phyloP scores from a whole-genome alignment of 1,139 yeast genomes.

The Candida labiduridarum region DNA sequence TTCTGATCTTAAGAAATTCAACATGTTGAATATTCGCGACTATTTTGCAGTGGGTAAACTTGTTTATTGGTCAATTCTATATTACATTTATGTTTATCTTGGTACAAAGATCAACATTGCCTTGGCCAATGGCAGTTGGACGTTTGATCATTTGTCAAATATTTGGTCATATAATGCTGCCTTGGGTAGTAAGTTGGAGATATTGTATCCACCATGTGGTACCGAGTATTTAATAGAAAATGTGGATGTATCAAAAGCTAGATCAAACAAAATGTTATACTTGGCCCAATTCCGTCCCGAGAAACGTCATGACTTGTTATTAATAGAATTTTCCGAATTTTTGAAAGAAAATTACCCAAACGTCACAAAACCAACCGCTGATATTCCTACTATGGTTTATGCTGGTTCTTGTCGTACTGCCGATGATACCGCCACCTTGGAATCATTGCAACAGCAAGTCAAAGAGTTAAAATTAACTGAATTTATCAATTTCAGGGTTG shows the following conservation, averaged over 20 bases:
- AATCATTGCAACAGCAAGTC: conserved; percentile 48
- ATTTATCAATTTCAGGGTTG: conserved; percentile 67
- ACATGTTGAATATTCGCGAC: conserved; percentile 20
- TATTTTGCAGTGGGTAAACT: conserved; percentile 46
- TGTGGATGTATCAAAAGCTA: conserved; percentile 17
- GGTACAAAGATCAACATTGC: conserved; percentile 71
- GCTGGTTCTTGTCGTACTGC: conserved; percentile 83
- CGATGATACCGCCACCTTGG: conserved; percentile 65
- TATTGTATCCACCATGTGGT: conserved; percentile 87
- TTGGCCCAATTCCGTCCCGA: conserved; percentile 96
- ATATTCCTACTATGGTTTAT: conserved; percentile 59
- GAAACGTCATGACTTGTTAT: conserved; percentile 78
- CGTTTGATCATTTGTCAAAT: conserved; percentile 65
- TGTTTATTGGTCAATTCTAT: conserved; percentile 69
- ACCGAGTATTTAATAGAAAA: conserved; percentile 45
- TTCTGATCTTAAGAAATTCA: conserved; percentile 19
- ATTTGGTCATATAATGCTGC: conserved; percentile 55
- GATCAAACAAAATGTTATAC: conserved; percentile 66
- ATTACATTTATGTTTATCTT: conserved; percentile 62
- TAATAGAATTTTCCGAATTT: conserved; percentile 63
- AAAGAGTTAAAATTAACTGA: conserved; percentile 47
- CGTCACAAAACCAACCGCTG: conserved; percentile 17
- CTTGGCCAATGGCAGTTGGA: conserved; percentile 91
- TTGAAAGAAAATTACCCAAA: conserved; percentile 21
- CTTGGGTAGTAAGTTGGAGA: conserved; percentile 32